Base-by-base conservation (phyloP, 306 rosid genomes). In the Cucurbita moschata region DNA sequence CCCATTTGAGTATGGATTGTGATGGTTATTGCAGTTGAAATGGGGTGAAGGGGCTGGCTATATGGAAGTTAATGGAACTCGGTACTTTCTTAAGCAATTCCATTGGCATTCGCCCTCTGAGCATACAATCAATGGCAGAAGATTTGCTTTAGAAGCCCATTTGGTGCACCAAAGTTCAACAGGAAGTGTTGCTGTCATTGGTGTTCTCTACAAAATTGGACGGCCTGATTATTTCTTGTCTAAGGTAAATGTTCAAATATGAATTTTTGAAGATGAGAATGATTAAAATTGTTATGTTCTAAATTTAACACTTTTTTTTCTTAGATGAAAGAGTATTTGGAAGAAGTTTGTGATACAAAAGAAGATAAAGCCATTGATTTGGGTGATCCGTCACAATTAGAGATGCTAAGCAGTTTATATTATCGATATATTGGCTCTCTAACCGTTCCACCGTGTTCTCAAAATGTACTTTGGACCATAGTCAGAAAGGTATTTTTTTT, bases 31-130 rank as follows among this genome's bases (percentile, higher is more conserved):
- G 84, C 68, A 92, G 97, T 16, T 89, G 77, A 73, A 61, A 50
- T 88, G 86, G 83, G 64, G 10, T 6, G 67, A 10, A 2, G 81
- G 67, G 13, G 83, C 87, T 18, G 87, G 97, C 70, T 66, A 61
- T 63, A 70, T 92, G 8, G 71, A 65, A 67, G 71, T 88, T 2
- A 88, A 92, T 37, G 85, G 78, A 61, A 89, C 82, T 49, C 58
- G 30, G 8, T 92, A 88, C 75, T 23, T 10, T 7, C 87, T 92
- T 19, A 46, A n/a, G 44, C 95, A 92, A 21, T 70, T 54, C 42
- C 97, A 92, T 78, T 92, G 97, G 97, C 97, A 92, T 75, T 74
- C 89, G 51, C 89, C 92, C 50, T 89, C 96, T 8, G 95, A 92
- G 75, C 96, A 92, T 80, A 82, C 88, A 51, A 58, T 89, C 74